Percentiles rank a stretch among this genome's conserved stretches.
Conservation (phyloP, 1,139 yeast genomes). For the Citeromyces siamensis region DNA sequence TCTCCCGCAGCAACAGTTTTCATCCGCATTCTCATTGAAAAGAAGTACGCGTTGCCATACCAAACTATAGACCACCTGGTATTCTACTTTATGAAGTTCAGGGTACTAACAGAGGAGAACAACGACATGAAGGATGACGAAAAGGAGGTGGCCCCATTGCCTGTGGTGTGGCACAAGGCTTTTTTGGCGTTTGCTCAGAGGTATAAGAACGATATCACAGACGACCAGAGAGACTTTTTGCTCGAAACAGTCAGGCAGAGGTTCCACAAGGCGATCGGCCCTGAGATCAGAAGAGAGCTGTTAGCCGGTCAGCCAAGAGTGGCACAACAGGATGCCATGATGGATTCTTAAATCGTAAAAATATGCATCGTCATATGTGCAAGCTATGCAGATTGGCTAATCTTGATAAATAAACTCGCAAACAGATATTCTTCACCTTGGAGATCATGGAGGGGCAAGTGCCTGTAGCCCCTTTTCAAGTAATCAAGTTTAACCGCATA, state of each 20-base stretch:
- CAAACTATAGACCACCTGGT: constrained; percentile 93
- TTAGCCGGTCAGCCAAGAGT: constrained; percentile 49
- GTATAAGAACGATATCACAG: constrained; percentile 93
- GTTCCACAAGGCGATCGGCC: constrained; percentile 80
- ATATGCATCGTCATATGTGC: not conserved
- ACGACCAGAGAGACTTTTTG: constrained; percentile 90
- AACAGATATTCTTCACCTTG: constrained; percentile 77
- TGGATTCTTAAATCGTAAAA: constrained; percentile 2
- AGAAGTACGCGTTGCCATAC: constrained; percentile 93
- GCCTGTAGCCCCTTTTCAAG: constrained; percentile 68
- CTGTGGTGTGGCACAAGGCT: constrained; percentile 97
- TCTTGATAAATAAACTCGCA: constrained; percentile 57
- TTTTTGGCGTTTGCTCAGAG: constrained; percentile 90
- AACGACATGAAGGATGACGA: constrained; percentile 21
- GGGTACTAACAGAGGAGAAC: constrained; percentile 31
- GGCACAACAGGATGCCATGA: constrained; percentile 14
- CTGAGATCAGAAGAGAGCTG: constrained; percentile 89
- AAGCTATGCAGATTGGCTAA: not conserved
- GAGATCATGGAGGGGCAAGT: constrained; percentile 59
- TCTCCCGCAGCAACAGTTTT: constrained; percentile 85
- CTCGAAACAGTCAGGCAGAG: constrained; percentile 86
- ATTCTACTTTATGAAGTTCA: constrained; percentile 88
- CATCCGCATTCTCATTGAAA: constrained; percentile 79
- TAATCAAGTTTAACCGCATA: constrained; percentile 40
- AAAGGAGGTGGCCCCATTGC: constrained; percentile 47